Evolutionary conservation across 2,329 filamentous ascomycete species (phyloP).

Genomic region (Botryotinia narcissicola): DNA sequence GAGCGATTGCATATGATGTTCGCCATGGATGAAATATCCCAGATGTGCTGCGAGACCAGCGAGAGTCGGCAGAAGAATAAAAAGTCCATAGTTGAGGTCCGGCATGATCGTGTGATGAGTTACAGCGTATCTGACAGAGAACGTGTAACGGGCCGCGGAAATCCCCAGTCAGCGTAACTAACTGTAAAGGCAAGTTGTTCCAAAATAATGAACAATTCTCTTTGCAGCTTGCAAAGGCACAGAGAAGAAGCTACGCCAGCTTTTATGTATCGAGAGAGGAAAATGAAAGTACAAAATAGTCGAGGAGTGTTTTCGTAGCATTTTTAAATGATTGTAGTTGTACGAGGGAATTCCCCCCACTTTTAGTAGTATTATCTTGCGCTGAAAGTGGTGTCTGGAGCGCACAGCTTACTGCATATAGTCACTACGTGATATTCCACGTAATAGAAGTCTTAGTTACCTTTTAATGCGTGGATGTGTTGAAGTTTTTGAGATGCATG

Average conservation of each 20-base stretch:
- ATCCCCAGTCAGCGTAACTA: neutral
- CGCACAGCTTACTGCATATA: neutral
- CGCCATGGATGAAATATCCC: constrained; percentile 32
- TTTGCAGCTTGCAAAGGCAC: neutral
- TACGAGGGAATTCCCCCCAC: neutral
- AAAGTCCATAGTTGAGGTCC: neutral
- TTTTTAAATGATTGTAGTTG: neutral
- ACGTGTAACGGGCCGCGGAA: neutral
- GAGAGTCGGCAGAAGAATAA: constrained; percentile 15
- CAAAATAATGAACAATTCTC: neutral
- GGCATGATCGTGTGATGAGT: neutral
- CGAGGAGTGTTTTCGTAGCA: neutral
- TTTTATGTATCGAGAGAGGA: neutral
- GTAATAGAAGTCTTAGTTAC: neutral
- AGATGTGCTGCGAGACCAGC: constrained; percentile 24
- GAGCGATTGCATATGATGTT: constrained; percentile 23
- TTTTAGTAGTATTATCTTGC: neutral
- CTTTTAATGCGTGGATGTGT: neutral
- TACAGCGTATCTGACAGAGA: neutral
- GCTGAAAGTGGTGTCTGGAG: neutral
- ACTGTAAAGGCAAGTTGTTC: neutral
- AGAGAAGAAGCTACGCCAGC: neutral
- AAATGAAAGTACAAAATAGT: neutral
- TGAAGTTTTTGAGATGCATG: neutral
- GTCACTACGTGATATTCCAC: neutral